Percentiles rank a stretch among this genome's conserved stretches.
Conservation (phyloP, 2,329 filamentous ascomycete genomes). For the Sporothrix phasma region DNA sequence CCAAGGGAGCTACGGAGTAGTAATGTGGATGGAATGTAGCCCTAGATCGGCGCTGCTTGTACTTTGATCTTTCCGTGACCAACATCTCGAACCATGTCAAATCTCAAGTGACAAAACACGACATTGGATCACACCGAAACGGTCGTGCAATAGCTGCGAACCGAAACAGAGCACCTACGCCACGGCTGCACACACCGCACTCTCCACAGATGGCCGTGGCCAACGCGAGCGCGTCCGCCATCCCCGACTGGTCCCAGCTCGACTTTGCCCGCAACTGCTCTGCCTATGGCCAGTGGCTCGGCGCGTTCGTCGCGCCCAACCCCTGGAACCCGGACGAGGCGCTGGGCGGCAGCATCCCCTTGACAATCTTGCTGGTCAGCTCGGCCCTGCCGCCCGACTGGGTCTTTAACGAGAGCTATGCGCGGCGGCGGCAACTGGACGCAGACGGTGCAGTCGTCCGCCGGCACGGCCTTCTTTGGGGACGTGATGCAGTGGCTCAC, state of each 20-base stretch:
- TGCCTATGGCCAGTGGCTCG: slow-evolving; percentile 17
- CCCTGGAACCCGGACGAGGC: slow-evolving; percentile 9
- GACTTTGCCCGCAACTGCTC: slow-evolving; percentile 19
- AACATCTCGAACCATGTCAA: too few species aligned
- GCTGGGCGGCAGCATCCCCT: slow-evolving; percentile 11
- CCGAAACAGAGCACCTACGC: too few species aligned
- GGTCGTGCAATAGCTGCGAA: too few species aligned
- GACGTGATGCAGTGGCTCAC: slow-evolving; percentile 12
- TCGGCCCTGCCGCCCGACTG: slow-evolving; percentile 1
- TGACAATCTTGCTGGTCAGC: slow-evolving; percentile 1
- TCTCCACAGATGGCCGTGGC: neutral
- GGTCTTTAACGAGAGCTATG: neutral
- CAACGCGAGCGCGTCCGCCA: neutral
- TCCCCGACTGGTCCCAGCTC: slow-evolving; percentile 14
- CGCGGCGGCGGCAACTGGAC: neutral
- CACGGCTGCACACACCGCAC: too few species aligned
- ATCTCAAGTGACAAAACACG: too few species aligned
- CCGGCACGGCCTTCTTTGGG: neutral
- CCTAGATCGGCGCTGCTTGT: too few species aligned
- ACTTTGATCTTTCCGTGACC: too few species aligned
- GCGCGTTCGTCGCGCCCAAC: slow-evolving; percentile 14
- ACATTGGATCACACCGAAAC: too few species aligned
- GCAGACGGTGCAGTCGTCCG: neutral
- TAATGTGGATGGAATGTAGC: too few species aligned
- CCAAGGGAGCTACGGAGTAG: too few species aligned